These are phyloP conservation scores for Tympanopsis confertula DNA, from an alignment of 2,329 filamentous ascomycete genomes.

Conservation along the genomic window DNA sequence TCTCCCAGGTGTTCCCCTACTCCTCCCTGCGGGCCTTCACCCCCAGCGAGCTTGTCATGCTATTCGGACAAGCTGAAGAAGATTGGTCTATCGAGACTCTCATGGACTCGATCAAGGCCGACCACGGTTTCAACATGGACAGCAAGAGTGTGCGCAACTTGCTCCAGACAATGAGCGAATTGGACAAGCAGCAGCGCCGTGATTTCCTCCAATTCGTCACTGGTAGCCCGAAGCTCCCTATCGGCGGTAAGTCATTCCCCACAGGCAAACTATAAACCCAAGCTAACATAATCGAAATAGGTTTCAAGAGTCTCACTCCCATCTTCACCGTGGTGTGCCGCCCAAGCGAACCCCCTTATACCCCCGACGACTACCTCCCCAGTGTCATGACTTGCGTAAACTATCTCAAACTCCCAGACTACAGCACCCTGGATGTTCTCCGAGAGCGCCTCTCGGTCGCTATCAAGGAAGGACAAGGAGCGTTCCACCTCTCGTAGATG, in stretches of 20 bases:
- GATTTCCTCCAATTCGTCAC: constrained; percentile 97
- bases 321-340: constrained; percentile 99
- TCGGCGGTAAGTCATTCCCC: constrained; percentile 62
- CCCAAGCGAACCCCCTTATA: constrained; percentile 87
- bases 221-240: constrained; percentile 92
- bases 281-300: constrained; percentile 28
- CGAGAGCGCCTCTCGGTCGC: constrained; percentile 70
- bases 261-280: neutral
- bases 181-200: constrained; percentile 62
- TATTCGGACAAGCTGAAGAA: constrained; percentile 86
- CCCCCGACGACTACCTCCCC: constrained; percentile 93
- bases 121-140: constrained; percentile 97
- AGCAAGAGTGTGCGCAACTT: constrained; percentile 90
- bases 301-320: constrained; percentile 90
- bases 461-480: constrained; percentile 90
- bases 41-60: constrained; percentile 82
- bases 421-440: constrained; percentile 68
- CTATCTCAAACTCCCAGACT: constrained; percentile 94
- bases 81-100: constrained; percentile 92
- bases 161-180: constrained; percentile 86
- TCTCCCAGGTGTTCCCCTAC: constrained; percentile 94
- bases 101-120: constrained; percentile 96
- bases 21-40: constrained; percentile 87
- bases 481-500: constrained; percentile 80
- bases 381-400: constrained; percentile 99